Conservation (phyloP, 2,329 filamentous ascomycete species). For the Claviceps lovelessii region DNA sequence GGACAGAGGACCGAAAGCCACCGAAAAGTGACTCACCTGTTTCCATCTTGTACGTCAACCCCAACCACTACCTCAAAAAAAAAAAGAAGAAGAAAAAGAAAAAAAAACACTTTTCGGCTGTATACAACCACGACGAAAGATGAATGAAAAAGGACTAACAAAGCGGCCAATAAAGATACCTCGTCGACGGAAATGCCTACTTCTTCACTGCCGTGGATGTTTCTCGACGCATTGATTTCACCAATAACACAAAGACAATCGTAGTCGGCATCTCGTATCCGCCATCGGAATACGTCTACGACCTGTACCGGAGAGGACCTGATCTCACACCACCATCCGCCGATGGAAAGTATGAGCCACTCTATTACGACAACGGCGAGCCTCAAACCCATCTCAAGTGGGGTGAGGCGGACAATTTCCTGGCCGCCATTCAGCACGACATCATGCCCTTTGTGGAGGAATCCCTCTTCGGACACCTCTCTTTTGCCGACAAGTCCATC, state of each 20-base stretch:
- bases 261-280: slow-evolving; percentile 22
- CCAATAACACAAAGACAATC: slow-evolving; percentile 14
- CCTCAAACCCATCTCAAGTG: slow-evolving; percentile 14
- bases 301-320: slow-evolving; percentile 13
- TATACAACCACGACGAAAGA: background rate
- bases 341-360: slow-evolving; percentile 12
- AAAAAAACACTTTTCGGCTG: too few relatives aligned
- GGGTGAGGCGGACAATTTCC: slow-evolving; percentile 30
- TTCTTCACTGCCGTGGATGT: slow-evolving; percentile 21
- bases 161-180: slow-evolving; percentile 12
- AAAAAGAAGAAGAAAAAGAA: too few relatives aligned
- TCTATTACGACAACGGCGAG: slow-evolving; percentile 12
- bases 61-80: too few relatives aligned
- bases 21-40: slow-evolving; percentile 10
- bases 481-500: slow-evolving; percentile 16
- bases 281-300: slow-evolving; percentile 13
- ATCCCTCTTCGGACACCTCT: slow-evolving; percentile 12
- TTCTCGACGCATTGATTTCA: slow-evolving; percentile 12
- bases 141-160: background rate
- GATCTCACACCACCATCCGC: slow-evolving; percentile 18
- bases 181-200: slow-evolving; percentile 22
- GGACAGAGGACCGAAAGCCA: slow-evolving; percentile 13
- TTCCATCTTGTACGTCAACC: slow-evolving; percentile 14
- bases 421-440: slow-evolving; percentile 26
- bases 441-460: slow-evolving; percentile 21